These are phyloP conservation scores for Parathielavia appendiculata DNA, from an alignment of 495 filamentous ascomycete genomes.

Conservation along the genomic window DNA sequence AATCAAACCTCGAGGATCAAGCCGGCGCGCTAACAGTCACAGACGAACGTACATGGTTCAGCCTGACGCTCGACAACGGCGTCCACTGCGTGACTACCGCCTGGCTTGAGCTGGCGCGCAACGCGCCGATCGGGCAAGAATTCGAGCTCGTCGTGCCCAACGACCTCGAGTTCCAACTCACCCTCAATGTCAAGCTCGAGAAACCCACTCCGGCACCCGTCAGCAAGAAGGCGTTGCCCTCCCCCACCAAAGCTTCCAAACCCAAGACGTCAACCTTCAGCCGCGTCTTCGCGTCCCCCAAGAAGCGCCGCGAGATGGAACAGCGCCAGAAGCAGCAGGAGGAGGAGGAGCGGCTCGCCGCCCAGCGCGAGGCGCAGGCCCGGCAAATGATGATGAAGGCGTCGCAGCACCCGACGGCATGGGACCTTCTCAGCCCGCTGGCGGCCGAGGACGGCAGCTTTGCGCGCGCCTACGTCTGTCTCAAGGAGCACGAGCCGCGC, in stretches of 20 bases:
- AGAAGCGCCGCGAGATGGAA: conserved; percentile 91
- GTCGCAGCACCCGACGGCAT: conserved; percentile 55
- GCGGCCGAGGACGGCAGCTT: conserved; percentile 90
- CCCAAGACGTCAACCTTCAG: conserved; percentile 80
- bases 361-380: conserved; percentile 60
- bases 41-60: conserved; percentile 90
- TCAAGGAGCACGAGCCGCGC: conserved; percentile 82
- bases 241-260: conserved; percentile 55
- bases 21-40: conserved; percentile 30
- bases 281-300: conserved; percentile 86
- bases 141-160: conserved; percentile 96
- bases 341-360: conserved; percentile 61
- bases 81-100: conserved; percentile 95
- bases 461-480: conserved; percentile 81
- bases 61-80: conserved; percentile 92
- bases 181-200: conserved; percentile 89
- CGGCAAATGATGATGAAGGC: conserved; percentile 45
- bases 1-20: neutral
- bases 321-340: conserved; percentile 69
- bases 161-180: conserved; percentile 95
- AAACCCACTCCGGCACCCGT: conserved; percentile 53
- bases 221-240: conserved; percentile 38
- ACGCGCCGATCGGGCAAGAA: conserved; percentile 93
- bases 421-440: conserved; percentile 80
- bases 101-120: conserved; percentile 88